Base-by-base conservation (phyloP, 2,329 filamentous ascomycete genomes). In the Cercospora nicotianae region DNA sequence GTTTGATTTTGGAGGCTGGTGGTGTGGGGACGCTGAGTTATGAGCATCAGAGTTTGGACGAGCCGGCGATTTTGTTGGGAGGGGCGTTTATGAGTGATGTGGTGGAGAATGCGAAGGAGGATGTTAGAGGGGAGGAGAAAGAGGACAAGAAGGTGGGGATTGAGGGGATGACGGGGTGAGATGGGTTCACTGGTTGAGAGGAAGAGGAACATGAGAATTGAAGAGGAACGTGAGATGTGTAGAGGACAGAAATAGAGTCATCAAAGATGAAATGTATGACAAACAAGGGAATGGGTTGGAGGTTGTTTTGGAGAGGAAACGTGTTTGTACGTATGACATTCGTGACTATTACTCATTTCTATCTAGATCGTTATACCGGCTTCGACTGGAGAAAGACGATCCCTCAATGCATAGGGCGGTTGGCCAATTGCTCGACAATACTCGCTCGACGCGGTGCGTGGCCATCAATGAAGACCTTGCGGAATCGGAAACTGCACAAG, bases 1-100 rank as follows among this genome's bases (percentile, higher is more conserved):
- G 89, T 5, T 88, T 97, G 77, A 83, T 97, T 69, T 82, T 97
- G n/a, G 94, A 97, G 78, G 83, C 83, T 4, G 83, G 83, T 2
- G 83, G 83, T 57, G 83, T 85, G 48, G 83, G 83, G 7, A 85
- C 82, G 39, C 69, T 85, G 76, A 84, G 82, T 70, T 85, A 85
- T 57, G 83, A 85, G 72, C 83, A 85, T 74, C 78, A 82, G 65
- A 81, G 72, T 61, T 72, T 85, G 57, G 76, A 83, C 2, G 83
- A 85, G 76, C 83, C 83, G 55, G 83, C 83, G 5, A 85, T 85
- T 60, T 72, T 85, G 70, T 74, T 85, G 20, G 83, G 83, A 26
- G 83, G 83, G 63, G 83, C 81, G 3, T 85, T 85, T 71, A 83
- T 85, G 74, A 81, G 81, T 5, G 82, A 84, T 74, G 77, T 82